A percentile compares a stretch with the other conserved stretches of the same genome.
phyloP scores from a whole-genome alignment of 768 basidiomycete species.

The Scleroderma bovista region DNA sequence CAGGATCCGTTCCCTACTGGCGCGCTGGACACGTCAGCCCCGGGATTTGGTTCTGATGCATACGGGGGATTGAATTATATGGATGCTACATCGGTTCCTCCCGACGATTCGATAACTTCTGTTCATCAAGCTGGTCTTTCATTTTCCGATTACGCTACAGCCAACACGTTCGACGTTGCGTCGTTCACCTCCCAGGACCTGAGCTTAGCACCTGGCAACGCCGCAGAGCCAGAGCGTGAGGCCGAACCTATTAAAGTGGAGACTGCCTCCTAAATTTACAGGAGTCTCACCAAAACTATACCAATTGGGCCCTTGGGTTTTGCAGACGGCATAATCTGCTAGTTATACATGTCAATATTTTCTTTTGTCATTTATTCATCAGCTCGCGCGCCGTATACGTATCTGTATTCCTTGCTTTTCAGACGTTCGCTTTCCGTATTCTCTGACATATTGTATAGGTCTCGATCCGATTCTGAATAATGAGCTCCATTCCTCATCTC shows the following conservation, averaged over 20 bases:
- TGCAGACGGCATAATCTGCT: slow-evolving; percentile 26
- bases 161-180: slow-evolving; percentile 64
- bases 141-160: slow-evolving; percentile 65
- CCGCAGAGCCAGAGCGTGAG: slow-evolving; percentile 59
- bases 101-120: slow-evolving; percentile 57
- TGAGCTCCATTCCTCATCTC: slow-evolving; percentile 20
- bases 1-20: slow-evolving; percentile 64
- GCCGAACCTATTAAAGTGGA: slow-evolving; percentile 66
- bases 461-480: slow-evolving; percentile 23
- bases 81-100: slow-evolving; percentile 60
- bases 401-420: slow-evolving; percentile 32
- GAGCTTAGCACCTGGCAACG: slow-evolving; percentile 46
- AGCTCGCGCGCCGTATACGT: slow-evolving; percentile 34
- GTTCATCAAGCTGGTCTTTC: slow-evolving; percentile 60
- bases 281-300: slow-evolving; percentile 12
- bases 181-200: slow-evolving; percentile 66
- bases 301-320: slow-evolving; percentile 20
- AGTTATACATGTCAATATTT: slow-evolving; percentile 27
- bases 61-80: slow-evolving; percentile 72
- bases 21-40: slow-evolving; percentile 58
- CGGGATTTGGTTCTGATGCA: slow-evolving; percentile 60
- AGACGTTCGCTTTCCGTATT: slow-evolving; percentile 25
- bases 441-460: slow-evolving; percentile 34
- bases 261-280: slow-evolving; percentile 31
- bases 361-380: slow-evolving; percentile 32